Base-by-base conservation (phyloP, 2,329 filamentous ascomycete genomes). In the Metarhizium sp. region DNA sequence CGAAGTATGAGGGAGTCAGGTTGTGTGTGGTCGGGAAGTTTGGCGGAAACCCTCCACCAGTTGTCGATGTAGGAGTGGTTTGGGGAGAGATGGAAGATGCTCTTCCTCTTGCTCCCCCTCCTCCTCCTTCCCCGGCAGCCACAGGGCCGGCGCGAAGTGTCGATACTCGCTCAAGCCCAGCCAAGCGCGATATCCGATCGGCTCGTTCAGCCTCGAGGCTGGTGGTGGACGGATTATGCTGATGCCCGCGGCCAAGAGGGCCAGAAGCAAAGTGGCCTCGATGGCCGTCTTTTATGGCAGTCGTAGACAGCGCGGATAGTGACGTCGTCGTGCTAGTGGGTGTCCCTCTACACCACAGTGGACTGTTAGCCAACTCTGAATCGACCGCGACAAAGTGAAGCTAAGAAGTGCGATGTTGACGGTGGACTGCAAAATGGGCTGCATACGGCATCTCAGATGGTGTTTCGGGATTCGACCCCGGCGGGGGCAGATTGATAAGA, bases 231-330 rank as follows among this genome's bases (percentile, higher is more conserved):
- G 79, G 75, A 63, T 81, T 77, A 66, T 84, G 77, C 64, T 83
- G 72, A 68, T 84, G 75, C 63, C 80, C 75, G 52, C 83, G 82
- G 59, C 77, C 76, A 55, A 80, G 77, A 56, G 71, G 63, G 8
- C 67, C 67, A 25, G 59, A 79, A 32, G 84, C 82, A 32, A 86
- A 79, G 67, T 91, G 84, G 60, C 92, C 92, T 58, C 90, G 88
- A 67, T 96, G 90, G 63, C 92, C 92, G 68, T 97, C 92, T 73
- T 96, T 96, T 78, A 96, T 96, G 52, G 92, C 92, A 13, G 90
- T 94, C 18, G 92, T 96, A 16, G 90, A 95, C 50, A 97, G 81
- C 45, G 91, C 86, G 30, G 90, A 96, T 65, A 97, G 86, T 52
- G 91, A 95, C 13, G 92, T 96, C 3, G 90, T 95, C 45, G 88